Percentiles rank a stretch among this genome's conserved stretches.
phyloP scores from a whole-genome alignment of 2,329 filamentous ascomycete species.

The Colletotrichum horii region DNA sequence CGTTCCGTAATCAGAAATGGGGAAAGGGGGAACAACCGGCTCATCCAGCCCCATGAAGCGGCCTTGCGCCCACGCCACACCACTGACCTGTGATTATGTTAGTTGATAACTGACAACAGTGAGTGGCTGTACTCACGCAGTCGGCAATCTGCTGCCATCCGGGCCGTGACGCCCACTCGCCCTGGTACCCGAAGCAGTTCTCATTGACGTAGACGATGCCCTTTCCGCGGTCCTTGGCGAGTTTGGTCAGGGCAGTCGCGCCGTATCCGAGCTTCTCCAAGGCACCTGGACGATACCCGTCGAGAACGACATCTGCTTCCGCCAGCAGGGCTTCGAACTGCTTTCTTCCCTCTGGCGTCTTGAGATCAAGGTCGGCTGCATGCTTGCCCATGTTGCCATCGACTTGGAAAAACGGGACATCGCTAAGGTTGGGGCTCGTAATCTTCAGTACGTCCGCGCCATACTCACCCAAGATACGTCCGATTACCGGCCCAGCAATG shows the following conservation, averaged over 20 bases:
- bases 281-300: conserved; percentile 73
- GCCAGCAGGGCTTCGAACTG: conserved; percentile 64
- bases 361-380: conserved; percentile 67
- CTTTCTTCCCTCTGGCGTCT: conserved; percentile 54
- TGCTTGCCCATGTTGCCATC: conserved; percentile 77
- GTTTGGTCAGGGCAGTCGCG: conserved; percentile 54
- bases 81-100: conserved; percentile 39
- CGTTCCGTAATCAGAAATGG: conserved; percentile 71
- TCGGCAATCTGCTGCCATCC: conserved; percentile 79
- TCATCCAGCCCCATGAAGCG: conserved; percentile 64
- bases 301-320: conserved; percentile 68
- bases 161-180: conserved; percentile 66
- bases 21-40: conserved; percentile 70
- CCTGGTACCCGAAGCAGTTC: conserved; percentile 70
- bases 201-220: conserved; percentile 74
- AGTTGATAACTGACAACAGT: background rate
- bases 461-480: conserved; percentile 74
- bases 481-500: conserved; percentile 77
- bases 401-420: conserved; percentile 75
- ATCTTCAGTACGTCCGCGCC: conserved; percentile 78
- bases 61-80: conserved; percentile 68
- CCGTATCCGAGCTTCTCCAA: conserved; percentile 69
- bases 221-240: conserved; percentile 59
- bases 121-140: conserved; percentile 44
- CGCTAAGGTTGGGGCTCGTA: conserved; percentile 69